These are phyloP conservation scores for Spergularia marina DNA, from an alignment of 148 eudicot genomes.

Conservation along the genomic window DNA sequence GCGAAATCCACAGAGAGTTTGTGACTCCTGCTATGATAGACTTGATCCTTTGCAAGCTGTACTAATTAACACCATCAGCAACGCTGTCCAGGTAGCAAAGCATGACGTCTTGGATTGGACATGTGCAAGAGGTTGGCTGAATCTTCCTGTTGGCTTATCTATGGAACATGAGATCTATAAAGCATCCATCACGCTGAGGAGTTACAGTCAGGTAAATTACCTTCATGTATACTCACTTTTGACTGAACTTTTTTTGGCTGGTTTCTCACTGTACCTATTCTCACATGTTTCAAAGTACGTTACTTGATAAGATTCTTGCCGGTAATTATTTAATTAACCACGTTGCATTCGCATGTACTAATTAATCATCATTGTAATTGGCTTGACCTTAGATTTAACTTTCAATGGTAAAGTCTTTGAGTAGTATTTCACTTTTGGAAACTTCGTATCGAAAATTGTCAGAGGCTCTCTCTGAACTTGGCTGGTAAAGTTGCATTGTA, in stretches of 20 bases:
- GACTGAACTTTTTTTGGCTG: not conserved
- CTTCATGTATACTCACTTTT: no score
- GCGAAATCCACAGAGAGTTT: constrained; percentile 96
- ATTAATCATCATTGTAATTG: not conserved
- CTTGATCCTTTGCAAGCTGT: constrained; percentile 96
- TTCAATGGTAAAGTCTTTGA: not conserved
- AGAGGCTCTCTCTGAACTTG: not conserved
- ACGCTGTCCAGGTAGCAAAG: constrained; percentile 81
- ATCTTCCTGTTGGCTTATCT: constrained; percentile 93
- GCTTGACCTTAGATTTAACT: not conserved
- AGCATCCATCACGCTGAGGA: constrained; percentile 72
- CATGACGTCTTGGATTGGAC: constrained; percentile 99
- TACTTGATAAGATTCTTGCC: not conserved
- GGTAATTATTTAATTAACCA: not conserved
- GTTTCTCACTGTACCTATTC: not conserved
- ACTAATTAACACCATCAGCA: constrained; percentile 79
- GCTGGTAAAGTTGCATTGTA: not conserved
- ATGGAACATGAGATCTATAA: constrained; percentile 99
- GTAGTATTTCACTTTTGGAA: not conserved
- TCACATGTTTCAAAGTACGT: not conserved
- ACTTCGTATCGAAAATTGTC: not conserved
- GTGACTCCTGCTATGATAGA: constrained; percentile 96
- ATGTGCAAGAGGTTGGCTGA: constrained; percentile 84
- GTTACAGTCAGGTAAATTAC: constrained; percentile 62
- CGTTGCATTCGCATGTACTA: not conserved